These are phyloP conservation scores for Solanum clarkiae DNA, from an alignment of 257 asterid genomes.

Conservation along the genomic window DNA sequence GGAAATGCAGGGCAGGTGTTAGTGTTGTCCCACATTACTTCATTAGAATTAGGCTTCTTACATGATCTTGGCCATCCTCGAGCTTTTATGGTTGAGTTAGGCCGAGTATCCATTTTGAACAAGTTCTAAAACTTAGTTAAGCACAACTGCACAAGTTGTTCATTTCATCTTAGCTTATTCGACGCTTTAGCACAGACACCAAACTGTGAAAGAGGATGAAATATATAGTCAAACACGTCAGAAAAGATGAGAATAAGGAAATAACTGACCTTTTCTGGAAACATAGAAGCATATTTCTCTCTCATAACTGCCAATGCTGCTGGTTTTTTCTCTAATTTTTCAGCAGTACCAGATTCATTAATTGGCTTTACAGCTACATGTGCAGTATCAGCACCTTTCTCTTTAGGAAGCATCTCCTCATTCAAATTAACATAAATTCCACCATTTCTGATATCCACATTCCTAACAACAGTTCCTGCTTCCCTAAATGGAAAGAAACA, in stretches of 20 bases:
- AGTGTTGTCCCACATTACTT: background rate
- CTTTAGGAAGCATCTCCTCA: conserved; percentile 58
- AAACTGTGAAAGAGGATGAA: background rate
- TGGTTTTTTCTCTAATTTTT: conserved; percentile 32
- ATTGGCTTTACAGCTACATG: conserved; percentile 28
- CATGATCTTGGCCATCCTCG: background rate
- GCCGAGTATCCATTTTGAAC: background rate
- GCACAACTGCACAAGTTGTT: background rate
- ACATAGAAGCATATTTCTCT: conserved; percentile 37
- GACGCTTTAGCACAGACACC: background rate
- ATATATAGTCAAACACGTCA: background rate
- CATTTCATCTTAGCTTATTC: background rate
- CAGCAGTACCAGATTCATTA: conserved; percentile 29
- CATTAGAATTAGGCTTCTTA: background rate
- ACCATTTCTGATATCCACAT: conserved; percentile 69
- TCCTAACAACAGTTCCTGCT: conserved; percentile 65
- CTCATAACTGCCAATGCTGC: conserved; percentile 25
- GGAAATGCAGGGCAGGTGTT: background rate
- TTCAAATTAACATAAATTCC: conserved; percentile 53
- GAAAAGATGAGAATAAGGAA: background rate
- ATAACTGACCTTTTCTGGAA: conserved; percentile 77
- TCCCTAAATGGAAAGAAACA: conserved; percentile 44
- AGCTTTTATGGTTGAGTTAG: background rate
- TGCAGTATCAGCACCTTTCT: conserved; percentile 36
- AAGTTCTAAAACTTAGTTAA: background rate